Evolutionary conservation across 1,284 basidiomycete species (phyloP).

Genomic region (Leccinum brunneo-olivaceum): DNA sequence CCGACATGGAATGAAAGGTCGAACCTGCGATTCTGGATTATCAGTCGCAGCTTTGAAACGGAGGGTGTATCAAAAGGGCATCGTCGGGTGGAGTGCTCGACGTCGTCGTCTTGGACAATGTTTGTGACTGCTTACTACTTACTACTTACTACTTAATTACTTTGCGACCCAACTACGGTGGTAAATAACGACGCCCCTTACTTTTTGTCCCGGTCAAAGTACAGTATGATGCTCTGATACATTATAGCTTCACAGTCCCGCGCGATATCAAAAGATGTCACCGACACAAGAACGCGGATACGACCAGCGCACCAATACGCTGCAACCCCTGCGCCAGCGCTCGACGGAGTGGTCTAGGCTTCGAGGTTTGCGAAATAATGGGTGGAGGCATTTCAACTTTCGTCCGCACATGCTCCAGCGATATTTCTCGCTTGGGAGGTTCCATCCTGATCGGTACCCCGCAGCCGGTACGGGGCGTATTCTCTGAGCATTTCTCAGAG

Average conservation of each 20-base stretch:
- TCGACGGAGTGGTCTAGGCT: slow-evolving; percentile 21
- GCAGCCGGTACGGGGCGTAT: slow-evolving; percentile 20
- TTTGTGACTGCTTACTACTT: slow-evolving; percentile 30
- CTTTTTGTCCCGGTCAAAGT: slow-evolving; percentile 16
- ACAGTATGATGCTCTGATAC: slow-evolving; percentile 21
- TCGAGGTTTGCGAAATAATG: slow-evolving; percentile 22
- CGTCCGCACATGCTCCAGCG: slow-evolving; percentile 20
- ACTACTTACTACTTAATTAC: slow-evolving; percentile 13
- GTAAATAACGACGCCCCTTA: too few relatives aligned
- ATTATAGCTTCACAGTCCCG: slow-evolving; percentile 25
- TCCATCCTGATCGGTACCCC: slow-evolving; percentile 23
- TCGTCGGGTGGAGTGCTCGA: slow-evolving; percentile 18
- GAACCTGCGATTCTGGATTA: slow-evolving; percentile 16
- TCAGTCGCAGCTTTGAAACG: slow-evolving; percentile 13
- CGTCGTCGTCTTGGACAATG: slow-evolving; percentile 18
- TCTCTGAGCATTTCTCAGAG: slow-evolving; percentile 29
- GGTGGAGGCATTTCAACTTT: slow-evolving; percentile 20
- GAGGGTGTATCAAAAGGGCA: slow-evolving; percentile 24
- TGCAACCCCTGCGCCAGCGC: slow-evolving; percentile 22
- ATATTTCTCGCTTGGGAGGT: slow-evolving; percentile 19
- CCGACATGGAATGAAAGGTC: slow-evolving; percentile 24
- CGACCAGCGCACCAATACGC: slow-evolving; percentile 26
- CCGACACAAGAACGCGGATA: slow-evolving; percentile 29
- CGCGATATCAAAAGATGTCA: slow-evolving; percentile 19
- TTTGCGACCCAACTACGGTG: too few relatives aligned